A percentile compares a stretch with the other conserved stretches of the same genome.
phyloP scores from a whole-genome alignment of 129 eudicot genomes.

The Rutidosis leptorrhynchoides region DNA sequence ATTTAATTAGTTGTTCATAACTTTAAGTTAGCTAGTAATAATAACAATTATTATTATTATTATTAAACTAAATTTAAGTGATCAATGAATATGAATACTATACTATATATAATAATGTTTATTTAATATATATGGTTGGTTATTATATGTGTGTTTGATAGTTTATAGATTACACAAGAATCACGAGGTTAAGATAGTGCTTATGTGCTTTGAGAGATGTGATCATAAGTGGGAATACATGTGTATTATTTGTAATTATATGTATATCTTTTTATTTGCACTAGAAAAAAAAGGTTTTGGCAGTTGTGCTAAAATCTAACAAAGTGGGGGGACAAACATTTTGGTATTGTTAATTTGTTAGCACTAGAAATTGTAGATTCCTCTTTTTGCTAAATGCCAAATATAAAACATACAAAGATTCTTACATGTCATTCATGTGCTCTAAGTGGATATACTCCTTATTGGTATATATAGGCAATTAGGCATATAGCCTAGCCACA shows the following conservation, averaged over 20 bases:
- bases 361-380: constrained; percentile 23
- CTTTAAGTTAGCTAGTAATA: constrained; percentile 21
- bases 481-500: too few relatives aligned
- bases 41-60: too few relatives aligned
- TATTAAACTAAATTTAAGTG: constrained; percentile 20
- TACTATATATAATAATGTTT: constrained; percentile 18
- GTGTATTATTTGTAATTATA: constrained; percentile 23
- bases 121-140: constrained; percentile 15
- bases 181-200: constrained; percentile 26
- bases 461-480: too few relatives aligned
- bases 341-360: constrained; percentile 26
- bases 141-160: constrained; percentile 23
- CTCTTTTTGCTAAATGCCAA: constrained; percentile 24
- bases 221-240: constrained; percentile 26
- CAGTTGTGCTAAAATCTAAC: constrained; percentile 27
- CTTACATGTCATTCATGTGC: constrained; percentile 19
- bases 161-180: constrained; percentile 26
- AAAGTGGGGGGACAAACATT: constrained; percentile 26
- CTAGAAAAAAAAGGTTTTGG: constrained; percentile 25
- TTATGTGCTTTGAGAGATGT: constrained; percentile 8
- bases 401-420: constrained; percentile 24
- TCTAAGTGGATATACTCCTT: neutral
- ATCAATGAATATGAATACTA: constrained; percentile 7
- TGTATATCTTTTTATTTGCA: constrained; percentile 18
- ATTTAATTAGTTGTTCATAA: constrained; percentile 28